Evolutionary conservation across 2,329 filamentous ascomycete species (phyloP).

Genomic region (Ophiobolus disseminans): DNA sequence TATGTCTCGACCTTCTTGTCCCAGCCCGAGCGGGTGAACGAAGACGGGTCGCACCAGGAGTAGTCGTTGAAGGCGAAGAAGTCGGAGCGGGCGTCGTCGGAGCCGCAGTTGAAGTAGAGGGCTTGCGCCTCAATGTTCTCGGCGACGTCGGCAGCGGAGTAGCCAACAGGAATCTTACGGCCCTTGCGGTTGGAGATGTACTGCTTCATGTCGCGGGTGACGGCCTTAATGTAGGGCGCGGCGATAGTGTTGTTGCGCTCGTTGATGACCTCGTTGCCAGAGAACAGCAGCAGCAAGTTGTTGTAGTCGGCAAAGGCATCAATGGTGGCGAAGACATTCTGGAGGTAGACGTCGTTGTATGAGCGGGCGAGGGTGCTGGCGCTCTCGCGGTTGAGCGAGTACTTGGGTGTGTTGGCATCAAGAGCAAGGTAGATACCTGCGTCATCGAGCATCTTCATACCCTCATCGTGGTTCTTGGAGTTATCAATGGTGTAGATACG

Average conservation of each 20-base stretch:
- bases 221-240: slow-evolving; percentile 75
- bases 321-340: slow-evolving; percentile 78
- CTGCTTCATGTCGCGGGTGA: slow-evolving; percentile 81
- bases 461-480: slow-evolving; percentile 78
- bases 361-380: slow-evolving; percentile 65
- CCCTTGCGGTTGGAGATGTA: slow-evolving; percentile 75
- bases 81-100: slow-evolving; percentile 82
- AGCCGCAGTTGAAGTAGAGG: slow-evolving; percentile 91
- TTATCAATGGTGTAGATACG: slow-evolving; percentile 95
- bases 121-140: slow-evolving; percentile 86
- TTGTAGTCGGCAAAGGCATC: slow-evolving; percentile 81
- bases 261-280: slow-evolving; percentile 80
- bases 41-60: slow-evolving; percentile 69
- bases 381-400: slow-evolving; percentile 81
- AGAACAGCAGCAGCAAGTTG: slow-evolving; percentile 86
- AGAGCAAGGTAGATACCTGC: slow-evolving; percentile 92
- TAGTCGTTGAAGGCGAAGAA: slow-evolving; percentile 93
- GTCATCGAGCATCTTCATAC: slow-evolving; percentile 80
- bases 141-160: slow-evolving; percentile 84
- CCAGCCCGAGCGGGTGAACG: slow-evolving; percentile 78
- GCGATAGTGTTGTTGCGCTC: slow-evolving; percentile 66
- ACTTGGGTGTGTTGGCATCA: slow-evolving; percentile 86
- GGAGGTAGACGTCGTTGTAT: slow-evolving; percentile 88
- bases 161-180: slow-evolving; percentile 76
- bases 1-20: slow-evolving; percentile 56